Base-by-base conservation (phyloP, 1,284 basidiomycete species). In the Rhodotorula sp. region DNA sequence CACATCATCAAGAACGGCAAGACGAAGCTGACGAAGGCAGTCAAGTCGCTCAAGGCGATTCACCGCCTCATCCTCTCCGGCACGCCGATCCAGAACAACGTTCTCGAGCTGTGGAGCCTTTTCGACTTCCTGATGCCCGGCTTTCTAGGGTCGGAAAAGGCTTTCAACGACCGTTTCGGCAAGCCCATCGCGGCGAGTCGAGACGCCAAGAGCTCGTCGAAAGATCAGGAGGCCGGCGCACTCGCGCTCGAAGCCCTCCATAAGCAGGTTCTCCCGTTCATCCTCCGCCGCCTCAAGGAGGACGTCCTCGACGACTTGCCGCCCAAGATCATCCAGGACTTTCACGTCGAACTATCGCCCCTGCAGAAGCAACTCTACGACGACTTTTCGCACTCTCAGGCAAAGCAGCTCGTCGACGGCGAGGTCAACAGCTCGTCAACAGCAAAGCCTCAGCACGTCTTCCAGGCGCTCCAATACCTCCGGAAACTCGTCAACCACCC, bases 121-220 rank as follows among this genome's bases (percentile, higher is more conserved):
- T 99, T 99, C 80, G 96, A 99, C 81, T 99, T 98, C 82, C 82
- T 99, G 75, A 99, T 99, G 96, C 96, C 96, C 28, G 96, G 96
- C 2, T 99, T 99, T 83, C 83, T 99, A 58, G 96, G 96, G 31
- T 93, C 89, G 10, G 96, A 99, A 80, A 82, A 88, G n/a, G 88
- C 88, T 8, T 99, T 99, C 84, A 96, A 94, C 77, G 94, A 99
- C 72, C 86, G 91, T 22, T 99, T 96, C 79, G 90, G 92, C 72
- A 96, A 95, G 79, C 96, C 96, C 0, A 99, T 99, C 67, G 83
- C 96, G 62, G 91, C 93, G 4, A 95, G 94, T 80, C 86, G 94
- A 65, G 95, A 98, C 74, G 94, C 93, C 3, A 99, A 98, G 81
- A 84, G 83, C 22, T 84, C 84, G 7, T 86, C 91, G 10, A 96